These are phyloP conservation scores for Linum usitatissimum DNA, from an alignment of 345 rosid species.

Conservation along the genomic window DNA sequence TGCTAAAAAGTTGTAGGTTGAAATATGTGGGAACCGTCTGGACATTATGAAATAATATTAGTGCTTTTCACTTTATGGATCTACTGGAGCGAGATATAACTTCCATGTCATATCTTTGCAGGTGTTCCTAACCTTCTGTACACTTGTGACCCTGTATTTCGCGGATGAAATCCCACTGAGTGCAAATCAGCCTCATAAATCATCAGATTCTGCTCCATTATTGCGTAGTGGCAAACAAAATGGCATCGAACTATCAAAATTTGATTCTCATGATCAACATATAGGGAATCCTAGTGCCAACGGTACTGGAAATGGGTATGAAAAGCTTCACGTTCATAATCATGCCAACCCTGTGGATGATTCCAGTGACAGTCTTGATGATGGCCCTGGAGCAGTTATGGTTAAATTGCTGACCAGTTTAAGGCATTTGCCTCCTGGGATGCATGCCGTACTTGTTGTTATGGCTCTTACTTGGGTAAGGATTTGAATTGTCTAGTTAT, in stretches of 20 bases:
- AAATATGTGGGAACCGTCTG: not conserved
- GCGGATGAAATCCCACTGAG: conserved; percentile 75
- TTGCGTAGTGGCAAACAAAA: conserved; percentile 43
- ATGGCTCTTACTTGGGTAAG: conserved; percentile 98
- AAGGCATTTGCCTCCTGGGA: conserved; percentile 85
- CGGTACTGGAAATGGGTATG: conserved; percentile 25
- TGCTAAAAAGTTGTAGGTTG: not conserved
- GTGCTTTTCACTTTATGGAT: not conserved
- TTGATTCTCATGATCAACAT: conserved; percentile 23
- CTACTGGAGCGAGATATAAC: not conserved
- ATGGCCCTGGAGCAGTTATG: conserved; percentile 85
- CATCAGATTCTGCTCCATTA: conserved; percentile 79
- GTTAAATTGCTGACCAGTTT: conserved; percentile 90
- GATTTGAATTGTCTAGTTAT: conserved; percentile 6
- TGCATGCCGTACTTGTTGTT: conserved; percentile 85
- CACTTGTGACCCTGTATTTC: conserved; percentile 73
- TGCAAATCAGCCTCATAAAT: conserved; percentile 25
- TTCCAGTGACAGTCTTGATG: conserved; percentile 40
- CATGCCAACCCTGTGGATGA: conserved; percentile 27
- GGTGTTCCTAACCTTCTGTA: conserved; percentile 78
- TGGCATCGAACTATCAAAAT: conserved; percentile 36
- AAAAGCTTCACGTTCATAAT: conserved; percentile 25
- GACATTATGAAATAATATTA: not conserved
- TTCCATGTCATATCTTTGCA: conserved; percentile 21
- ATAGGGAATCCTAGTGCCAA: conserved; percentile 24